These are phyloP conservation scores for Neurospora tetrasperma DNA, from an alignment of 495 filamentous ascomycete genomes.

Conservation along the genomic window DNA sequence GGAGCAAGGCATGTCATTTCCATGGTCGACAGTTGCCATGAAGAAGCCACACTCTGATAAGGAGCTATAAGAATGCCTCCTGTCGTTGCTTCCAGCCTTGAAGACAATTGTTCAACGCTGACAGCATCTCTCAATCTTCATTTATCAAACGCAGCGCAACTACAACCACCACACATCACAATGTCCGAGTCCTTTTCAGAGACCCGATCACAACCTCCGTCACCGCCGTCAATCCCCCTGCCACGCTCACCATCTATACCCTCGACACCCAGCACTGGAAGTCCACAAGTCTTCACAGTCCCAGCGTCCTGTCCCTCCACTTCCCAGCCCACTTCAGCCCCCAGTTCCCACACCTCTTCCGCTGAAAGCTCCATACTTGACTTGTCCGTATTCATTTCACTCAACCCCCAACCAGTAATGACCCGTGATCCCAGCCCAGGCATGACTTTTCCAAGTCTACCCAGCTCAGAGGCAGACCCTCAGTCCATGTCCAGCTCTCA, in stretches of 20 bases:
- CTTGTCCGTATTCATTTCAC: background rate
- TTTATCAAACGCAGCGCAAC: background rate
- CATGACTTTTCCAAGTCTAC: background rate
- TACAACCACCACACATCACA: background rate
- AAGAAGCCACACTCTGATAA: background rate
- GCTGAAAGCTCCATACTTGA: background rate
- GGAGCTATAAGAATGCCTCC: background rate
- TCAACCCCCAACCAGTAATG: background rate
- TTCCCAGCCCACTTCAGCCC: background rate
- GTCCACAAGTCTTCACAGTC: background rate
- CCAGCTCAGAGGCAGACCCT: background rate
- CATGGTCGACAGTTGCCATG: background rate
- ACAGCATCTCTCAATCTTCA: background rate
- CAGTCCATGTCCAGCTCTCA: background rate
- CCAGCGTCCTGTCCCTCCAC: background rate
- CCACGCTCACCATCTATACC: background rate
- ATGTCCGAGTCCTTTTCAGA: background rate
- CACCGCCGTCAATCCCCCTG: background rate
- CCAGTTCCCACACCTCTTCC: background rate
- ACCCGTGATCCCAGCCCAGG: background rate
- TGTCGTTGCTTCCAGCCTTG: background rate
- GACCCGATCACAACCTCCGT: background rate
- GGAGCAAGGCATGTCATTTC: background rate
- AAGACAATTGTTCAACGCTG: background rate
- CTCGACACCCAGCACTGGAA: background rate